Evolutionary conservation across 106 monocot genomes (phyloP).

Genomic region (Chionographis japonica): DNA sequence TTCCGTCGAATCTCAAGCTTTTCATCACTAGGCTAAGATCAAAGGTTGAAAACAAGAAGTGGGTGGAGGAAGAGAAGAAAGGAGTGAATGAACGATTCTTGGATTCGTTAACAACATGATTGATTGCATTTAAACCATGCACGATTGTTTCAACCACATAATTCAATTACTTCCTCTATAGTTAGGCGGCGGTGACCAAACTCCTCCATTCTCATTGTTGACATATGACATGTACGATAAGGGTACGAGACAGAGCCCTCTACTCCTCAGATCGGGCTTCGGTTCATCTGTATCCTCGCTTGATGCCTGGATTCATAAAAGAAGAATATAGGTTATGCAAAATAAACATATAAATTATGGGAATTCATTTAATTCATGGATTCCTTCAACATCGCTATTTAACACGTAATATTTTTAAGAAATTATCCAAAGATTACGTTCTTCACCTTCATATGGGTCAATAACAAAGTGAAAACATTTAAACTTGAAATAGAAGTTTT

Average conservation of each 20-base stretch:
- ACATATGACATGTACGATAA: slow-evolving; percentile 81
- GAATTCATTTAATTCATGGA: no score
- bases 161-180: slow-evolving; percentile 43
- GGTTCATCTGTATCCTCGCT: slow-evolving; percentile 33
- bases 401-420: no score
- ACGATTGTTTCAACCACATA: neutral
- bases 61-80: no score
- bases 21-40: no score
- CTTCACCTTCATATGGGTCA: no score
- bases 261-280: slow-evolving; percentile 57
- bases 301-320: slow-evolving; percentile 7
- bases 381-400: no score
- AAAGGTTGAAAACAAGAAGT: neutral
- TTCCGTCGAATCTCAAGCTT: neutral
- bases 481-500: no score
- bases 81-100: neutral
- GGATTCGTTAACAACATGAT: slow-evolving; percentile 8
- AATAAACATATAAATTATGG: neutral
- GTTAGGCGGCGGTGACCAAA: slow-evolving; percentile 50
- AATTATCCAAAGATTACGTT: no score
- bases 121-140: neutral
- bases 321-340: neutral
- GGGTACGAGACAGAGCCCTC: slow-evolving; percentile 90
- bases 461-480: no score
- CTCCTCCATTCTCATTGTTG: slow-evolving; percentile 49